Conservation (phyloP, 176 grass and related monocot species). For the Zea mays region Zm-B73-REFERENCE-NAM-5.0 NC_050105.1:144075501-144076000, state of each 20-base stretch:
- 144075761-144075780: background rate
- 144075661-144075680: background rate
- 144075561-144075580: conserved; percentile 83
- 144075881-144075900: background rate
- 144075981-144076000: background rate
- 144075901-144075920: background rate
- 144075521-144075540: conserved; percentile 33
- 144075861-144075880: background rate
- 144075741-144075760: background rate
- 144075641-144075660: conserved; percentile 54
- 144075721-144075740: background rate
- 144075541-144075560: conserved; percentile 70
- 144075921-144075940: background rate
- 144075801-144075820: background rate
- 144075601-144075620: conserved; percentile 53
- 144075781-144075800: background rate
- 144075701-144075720: background rate
- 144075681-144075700: background rate
- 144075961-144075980: background rate
- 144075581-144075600: conserved; percentile 58
- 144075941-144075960: background rate
- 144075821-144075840: background rate
- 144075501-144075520: background rate
- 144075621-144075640: conserved; percentile 49
- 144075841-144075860: background rate